Conservation (phyloP, 2,329 filamentous ascomycete species). For the Purpureocillium takamizusanense region DNA sequence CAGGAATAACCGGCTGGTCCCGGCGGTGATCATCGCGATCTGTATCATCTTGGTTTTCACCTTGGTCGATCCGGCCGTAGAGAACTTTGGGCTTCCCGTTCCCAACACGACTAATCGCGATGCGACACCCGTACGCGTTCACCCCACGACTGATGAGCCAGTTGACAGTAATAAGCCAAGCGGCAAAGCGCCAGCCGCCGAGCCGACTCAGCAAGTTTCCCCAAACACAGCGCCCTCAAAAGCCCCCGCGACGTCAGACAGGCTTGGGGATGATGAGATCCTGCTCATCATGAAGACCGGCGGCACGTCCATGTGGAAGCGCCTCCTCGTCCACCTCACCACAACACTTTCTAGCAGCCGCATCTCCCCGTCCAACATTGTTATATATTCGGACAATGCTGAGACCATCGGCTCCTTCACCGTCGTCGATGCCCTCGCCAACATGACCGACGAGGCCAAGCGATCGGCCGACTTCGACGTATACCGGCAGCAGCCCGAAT, state of each 20-base stretch:
- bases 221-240: too few species aligned
- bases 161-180: too few species aligned
- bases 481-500: slow-evolving; percentile 14
- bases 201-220: too few species aligned
- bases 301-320: slow-evolving; percentile 15
- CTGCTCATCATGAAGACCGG: slow-evolving; percentile 16
- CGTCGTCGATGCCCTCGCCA: slow-evolving; percentile 13
- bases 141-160: too few species aligned
- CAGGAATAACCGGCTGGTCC: slow-evolving; percentile 13
- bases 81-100: too few species aligned
- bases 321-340: slow-evolving; percentile 13
- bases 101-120: too few species aligned
- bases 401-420: slow-evolving; percentile 11
- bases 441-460: slow-evolving; percentile 10
- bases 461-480: slow-evolving; percentile 12
- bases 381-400: slow-evolving; percentile 14
- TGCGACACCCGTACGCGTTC: too few species aligned
- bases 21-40: slow-evolving; percentile 11
- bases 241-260: slow-evolving; percentile 4
- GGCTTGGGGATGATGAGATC: slow-evolving; percentile 10
- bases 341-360: slow-evolving; percentile 8
- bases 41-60: slow-evolving; percentile 10
- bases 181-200: too few species aligned
- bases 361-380: slow-evolving; percentile 8
- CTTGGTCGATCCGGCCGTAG: slow-evolving; percentile 4